These are phyloP conservation scores for Cercis canadensis DNA, from an alignment of 306 rosid genomes.

Conservation along the genomic window DNA sequence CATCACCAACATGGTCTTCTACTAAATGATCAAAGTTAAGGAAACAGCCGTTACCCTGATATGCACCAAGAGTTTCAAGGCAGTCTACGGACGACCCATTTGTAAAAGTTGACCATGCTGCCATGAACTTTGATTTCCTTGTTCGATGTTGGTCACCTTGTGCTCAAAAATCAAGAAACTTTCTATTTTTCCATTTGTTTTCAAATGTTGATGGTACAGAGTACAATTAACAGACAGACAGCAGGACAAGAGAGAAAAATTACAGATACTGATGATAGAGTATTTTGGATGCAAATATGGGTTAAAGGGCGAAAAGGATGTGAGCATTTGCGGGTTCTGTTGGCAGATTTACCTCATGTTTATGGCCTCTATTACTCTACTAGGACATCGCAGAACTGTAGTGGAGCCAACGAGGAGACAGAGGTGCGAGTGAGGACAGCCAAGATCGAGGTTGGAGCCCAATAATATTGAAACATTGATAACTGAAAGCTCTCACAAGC, in stretches of 20 bases:
- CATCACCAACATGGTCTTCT: slow-evolving; percentile 35
- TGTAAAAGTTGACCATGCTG: slow-evolving; percentile 57
- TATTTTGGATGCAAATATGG: slow-evolving; percentile 10
- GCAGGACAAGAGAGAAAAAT: slow-evolving; percentile 16
- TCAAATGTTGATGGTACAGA: slow-evolving; percentile 24
- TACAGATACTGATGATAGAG: slow-evolving; percentile 20
- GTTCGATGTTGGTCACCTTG: neutral
- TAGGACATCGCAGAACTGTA: slow-evolving; percentile 28
- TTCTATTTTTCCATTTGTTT: slow-evolving; percentile 6
- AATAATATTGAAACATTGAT: slow-evolving; percentile 17
- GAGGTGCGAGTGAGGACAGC: slow-evolving; percentile 28
- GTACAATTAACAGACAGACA: neutral
- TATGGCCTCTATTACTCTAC: slow-evolving; percentile 3
- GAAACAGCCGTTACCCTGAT: slow-evolving; percentile 40
- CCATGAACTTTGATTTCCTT: slow-evolving; percentile 65
- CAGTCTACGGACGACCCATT: slow-evolving; percentile 61
- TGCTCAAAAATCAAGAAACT: slow-evolving; percentile 11
- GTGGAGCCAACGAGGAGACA: slow-evolving; percentile 22
- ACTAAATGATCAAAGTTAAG: slow-evolving; percentile 13
- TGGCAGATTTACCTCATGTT: slow-evolving; percentile 48
- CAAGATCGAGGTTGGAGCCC: slow-evolving; percentile 12
- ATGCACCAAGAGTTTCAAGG: slow-evolving; percentile 42
- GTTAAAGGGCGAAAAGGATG: slow-evolving; percentile 31
- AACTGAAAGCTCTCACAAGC: neutral
- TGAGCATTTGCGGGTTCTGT: slow-evolving; percentile 32